phyloP scores from a whole-genome alignment of 2,329 filamentous ascomycete species.

The Pestalotiopsis sp. region DNA sequence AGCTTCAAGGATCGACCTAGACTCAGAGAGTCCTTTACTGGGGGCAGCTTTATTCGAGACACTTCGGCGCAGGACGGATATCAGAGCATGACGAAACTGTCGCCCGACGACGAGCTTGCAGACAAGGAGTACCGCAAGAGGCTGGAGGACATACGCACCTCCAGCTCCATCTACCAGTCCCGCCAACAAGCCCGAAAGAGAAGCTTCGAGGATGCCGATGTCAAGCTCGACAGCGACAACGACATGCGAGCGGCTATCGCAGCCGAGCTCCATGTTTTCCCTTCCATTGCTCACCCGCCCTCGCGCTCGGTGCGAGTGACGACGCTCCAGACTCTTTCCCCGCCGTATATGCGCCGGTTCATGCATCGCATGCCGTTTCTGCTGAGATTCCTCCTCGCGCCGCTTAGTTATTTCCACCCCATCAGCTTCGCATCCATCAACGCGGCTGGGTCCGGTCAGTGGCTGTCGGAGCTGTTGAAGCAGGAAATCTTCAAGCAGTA shows the following conservation, averaged over 20 bases:
- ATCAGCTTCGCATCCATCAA: constrained; percentile 52
- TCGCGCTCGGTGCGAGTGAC: constrained; percentile 48
- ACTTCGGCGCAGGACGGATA: constrained; percentile 8
- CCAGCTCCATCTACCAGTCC: constrained; percentile 39
- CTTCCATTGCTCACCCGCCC: constrained; percentile 54
- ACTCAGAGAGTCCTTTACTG: constrained; percentile 8
- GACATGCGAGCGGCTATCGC: constrained; percentile 52
- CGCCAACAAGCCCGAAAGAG: constrained; percentile 30
- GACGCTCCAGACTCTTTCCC: constrained; percentile 34
- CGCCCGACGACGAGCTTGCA: constrained; percentile 27
- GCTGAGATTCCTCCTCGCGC: constrained; percentile 47
- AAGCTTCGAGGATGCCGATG: constrained; percentile 32
- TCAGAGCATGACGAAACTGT: constrained; percentile 12
- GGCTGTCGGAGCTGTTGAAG: constrained; percentile 48
- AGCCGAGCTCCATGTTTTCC: constrained; percentile 46
- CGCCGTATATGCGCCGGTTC: constrained; percentile 41
- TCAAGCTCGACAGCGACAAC: constrained; percentile 39
- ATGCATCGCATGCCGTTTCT: constrained; percentile 53
- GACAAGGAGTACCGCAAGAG: constrained; percentile 38
- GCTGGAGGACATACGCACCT: constrained; percentile 41
- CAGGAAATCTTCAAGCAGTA: constrained; percentile 53
- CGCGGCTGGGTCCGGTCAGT: constrained; percentile 51
- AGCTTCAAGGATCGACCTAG: constrained; percentile 8
- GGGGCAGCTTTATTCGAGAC: constrained; percentile 2
- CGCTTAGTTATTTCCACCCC: constrained; percentile 55